Percentiles rank a stretch among this genome's conserved stretches.
These are phyloP conservation scores for Penicillium sp. DNA, from an alignment of 2,329 filamentous ascomycete species.

Conservation along the genomic window DNA sequence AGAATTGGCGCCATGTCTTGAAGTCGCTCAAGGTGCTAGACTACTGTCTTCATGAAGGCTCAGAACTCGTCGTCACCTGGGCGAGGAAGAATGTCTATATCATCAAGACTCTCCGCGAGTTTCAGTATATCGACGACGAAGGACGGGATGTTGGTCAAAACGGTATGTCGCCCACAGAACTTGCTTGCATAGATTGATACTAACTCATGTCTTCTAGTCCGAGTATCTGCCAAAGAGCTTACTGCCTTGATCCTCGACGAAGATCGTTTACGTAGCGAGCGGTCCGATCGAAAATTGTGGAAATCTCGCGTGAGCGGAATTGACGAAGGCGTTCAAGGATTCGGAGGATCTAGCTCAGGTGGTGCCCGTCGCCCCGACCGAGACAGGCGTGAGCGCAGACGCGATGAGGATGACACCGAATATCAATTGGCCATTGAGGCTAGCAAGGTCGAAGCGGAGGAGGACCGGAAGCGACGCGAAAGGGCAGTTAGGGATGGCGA, in stretches of 20 bases:
- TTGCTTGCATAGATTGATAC: not conserved
- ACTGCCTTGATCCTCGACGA: slow-evolving; percentile 90
- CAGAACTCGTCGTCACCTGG: slow-evolving; percentile 95
- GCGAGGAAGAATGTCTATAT: slow-evolving; percentile 97
- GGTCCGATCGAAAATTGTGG: slow-evolving; percentile 89
- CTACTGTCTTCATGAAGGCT: slow-evolving; percentile 96
- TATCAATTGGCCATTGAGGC: slow-evolving; percentile 88
- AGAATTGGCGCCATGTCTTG: slow-evolving; percentile 98
- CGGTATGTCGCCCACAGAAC: slow-evolving; percentile 55
- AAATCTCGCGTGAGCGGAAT: slow-evolving; percentile 93
- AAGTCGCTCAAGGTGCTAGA: slow-evolving; percentile 97
- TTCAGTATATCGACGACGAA: slow-evolving; percentile 94
- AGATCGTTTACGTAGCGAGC: slow-evolving; percentile 82
- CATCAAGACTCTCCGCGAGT: slow-evolving; percentile 96
- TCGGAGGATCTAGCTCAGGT: slow-evolving; percentile 32
- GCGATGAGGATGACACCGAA: slow-evolving; percentile 83
- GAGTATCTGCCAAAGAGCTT: slow-evolving; percentile 91
- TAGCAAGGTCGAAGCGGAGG: slow-evolving; percentile 91
- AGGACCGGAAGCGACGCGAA: slow-evolving; percentile 72
- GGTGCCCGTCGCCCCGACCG: slow-evolving; percentile 36
- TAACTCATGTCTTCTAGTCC: slow-evolving; percentile 56
- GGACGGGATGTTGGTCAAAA: slow-evolving; percentile 94
- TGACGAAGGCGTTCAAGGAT: slow-evolving; percentile 61
- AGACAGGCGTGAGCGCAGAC: slow-evolving; percentile 48
- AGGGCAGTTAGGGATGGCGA: slow-evolving; percentile 57